Percentiles rank a stretch among this genome's conserved stretches.
Evolutionary conservation across 75 land plant genomes (phyloP).

Genomic region (Pinus albicaulis): DNA sequence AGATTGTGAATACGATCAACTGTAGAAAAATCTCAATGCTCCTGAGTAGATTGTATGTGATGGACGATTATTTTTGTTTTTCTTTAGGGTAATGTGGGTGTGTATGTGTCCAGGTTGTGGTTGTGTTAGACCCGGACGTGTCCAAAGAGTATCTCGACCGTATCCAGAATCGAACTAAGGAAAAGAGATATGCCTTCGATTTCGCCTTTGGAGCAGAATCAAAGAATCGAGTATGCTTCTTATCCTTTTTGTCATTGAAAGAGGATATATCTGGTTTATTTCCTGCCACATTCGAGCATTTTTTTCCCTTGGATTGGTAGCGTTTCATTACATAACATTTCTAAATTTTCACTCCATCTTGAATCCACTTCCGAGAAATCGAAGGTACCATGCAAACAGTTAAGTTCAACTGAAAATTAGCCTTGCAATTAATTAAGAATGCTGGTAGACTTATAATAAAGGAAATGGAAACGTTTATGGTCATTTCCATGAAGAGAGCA

Average conservation of each 20-base stretch:
- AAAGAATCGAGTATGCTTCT: constrained; percentile 54
- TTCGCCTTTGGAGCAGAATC: constrained; percentile 68
- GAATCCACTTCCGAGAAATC: not conserved
- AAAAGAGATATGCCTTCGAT: constrained; percentile 75
- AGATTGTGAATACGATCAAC: not conserved
- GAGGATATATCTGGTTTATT: no score
- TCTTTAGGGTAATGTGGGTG: not conserved
- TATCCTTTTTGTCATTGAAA: not conserved
- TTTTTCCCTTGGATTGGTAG: not conserved
- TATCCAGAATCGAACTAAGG: constrained; percentile 78
- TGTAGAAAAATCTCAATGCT: not conserved
- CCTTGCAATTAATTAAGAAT: not conserved
- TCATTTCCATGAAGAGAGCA: not conserved
- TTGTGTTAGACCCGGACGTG: constrained; percentile 78
- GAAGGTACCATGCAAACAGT: not conserved
- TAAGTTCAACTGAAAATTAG: not conserved
- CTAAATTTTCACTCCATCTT: not conserved
- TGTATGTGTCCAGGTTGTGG: constrained; percentile 47
- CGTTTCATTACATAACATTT: not conserved
- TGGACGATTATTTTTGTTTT: not conserved
- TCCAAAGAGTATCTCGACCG: constrained; percentile 81
- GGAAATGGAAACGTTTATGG: not conserved
- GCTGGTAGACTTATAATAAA: not conserved
- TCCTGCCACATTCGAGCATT: not conserved
- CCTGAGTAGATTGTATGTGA: not conserved